A percentile compares a stretch with the other conserved stretches of the same genome.
phyloP scores from a whole-genome alignment of 805 yeast genomes.

The Metschnikowia lochheadii region DNA sequence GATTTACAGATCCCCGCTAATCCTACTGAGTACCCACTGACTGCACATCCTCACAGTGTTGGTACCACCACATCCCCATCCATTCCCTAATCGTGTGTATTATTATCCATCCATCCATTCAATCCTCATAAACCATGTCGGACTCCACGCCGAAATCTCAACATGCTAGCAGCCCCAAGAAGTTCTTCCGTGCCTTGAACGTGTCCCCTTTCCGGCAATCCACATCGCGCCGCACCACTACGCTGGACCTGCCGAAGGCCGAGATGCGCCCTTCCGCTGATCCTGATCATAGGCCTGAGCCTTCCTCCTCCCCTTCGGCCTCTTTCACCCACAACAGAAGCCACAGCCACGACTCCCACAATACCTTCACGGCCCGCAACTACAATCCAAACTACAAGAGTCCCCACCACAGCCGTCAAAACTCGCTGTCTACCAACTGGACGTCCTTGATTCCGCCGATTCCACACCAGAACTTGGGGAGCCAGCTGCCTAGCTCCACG shows the following conservation, averaged over 20 bases:
- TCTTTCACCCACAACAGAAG: conserved; percentile 12
- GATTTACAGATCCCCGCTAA: not conserved
- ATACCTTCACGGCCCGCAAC: not conserved
- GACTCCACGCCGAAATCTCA: conserved; percentile 1
- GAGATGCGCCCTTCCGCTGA: not conserved
- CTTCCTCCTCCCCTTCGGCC: conserved; percentile 2
- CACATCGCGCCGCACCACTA: not conserved
- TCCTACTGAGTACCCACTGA: not conserved
- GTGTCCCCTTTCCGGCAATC: conserved; percentile 16
- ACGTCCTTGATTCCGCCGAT: conserved; percentile 34
- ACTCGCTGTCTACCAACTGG: conserved; percentile 22
- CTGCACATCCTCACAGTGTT: no score
- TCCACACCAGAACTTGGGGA: conserved; percentile 6
- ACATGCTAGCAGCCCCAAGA: conserved; percentile 16
- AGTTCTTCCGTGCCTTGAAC: conserved; percentile 15
- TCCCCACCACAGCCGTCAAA: conserved; percentile 5
- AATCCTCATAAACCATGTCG: not conserved
- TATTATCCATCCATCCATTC: not conserved
- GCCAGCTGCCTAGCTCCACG: not conserved
- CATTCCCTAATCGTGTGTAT: not conserved
- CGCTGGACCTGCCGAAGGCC: not conserved
- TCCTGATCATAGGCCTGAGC: not conserved
- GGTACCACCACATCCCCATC: no score
- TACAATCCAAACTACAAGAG: conserved; percentile 1
- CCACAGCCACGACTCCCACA: conserved; percentile 14